A percentile compares a stretch with the other conserved stretches of the same genome.
Evolutionary conservation across 2,329 filamentous ascomycete genomes (phyloP).

Genomic region (Cladophialophora yegresii): DNA sequence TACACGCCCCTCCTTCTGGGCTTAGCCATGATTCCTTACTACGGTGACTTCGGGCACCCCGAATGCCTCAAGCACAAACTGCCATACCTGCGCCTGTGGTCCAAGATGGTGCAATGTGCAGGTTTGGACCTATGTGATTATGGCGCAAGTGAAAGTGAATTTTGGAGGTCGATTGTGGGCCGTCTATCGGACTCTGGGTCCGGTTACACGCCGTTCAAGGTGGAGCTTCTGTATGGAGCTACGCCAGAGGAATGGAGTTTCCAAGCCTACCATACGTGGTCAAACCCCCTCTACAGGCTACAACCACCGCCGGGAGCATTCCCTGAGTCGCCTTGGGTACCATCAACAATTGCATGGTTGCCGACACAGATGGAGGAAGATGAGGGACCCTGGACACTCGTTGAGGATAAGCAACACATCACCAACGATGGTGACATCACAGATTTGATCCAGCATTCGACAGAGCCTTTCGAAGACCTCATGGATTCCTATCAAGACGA

Average conservation of each 20-base stretch:
- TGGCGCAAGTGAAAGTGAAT: not conserved
- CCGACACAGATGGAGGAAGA: not conserved
- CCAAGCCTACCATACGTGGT: not conserved
- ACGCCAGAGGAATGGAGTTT: conserved; percentile 8
- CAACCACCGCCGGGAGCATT: conserved; percentile 1
- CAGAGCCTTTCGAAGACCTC: not conserved
- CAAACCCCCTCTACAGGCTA: not conserved
- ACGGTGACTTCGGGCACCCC: too few species aligned
- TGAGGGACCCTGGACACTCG: not conserved
- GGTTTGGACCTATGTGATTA: conserved; percentile 4
- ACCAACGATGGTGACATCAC: not conserved
- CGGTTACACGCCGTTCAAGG: not conserved
- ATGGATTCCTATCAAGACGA: not conserved
- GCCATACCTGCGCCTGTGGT: not conserved
- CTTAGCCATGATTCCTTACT: not conserved
- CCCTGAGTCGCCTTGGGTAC: not conserved
- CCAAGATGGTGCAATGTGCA: conserved; percentile 1
- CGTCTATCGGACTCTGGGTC: too few species aligned
- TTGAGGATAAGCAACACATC: not conserved
- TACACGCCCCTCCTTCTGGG: not conserved
- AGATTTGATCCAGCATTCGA: not conserved
- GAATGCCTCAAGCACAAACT: too few species aligned
- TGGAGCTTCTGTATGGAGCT: conserved; percentile 1
- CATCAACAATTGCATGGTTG: not conserved
- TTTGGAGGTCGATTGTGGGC: not conserved